These are phyloP conservation scores for Tylopilus sp. DNA, from an alignment of 1,284 basidiomycete genomes.

Conservation along the genomic window DNA sequence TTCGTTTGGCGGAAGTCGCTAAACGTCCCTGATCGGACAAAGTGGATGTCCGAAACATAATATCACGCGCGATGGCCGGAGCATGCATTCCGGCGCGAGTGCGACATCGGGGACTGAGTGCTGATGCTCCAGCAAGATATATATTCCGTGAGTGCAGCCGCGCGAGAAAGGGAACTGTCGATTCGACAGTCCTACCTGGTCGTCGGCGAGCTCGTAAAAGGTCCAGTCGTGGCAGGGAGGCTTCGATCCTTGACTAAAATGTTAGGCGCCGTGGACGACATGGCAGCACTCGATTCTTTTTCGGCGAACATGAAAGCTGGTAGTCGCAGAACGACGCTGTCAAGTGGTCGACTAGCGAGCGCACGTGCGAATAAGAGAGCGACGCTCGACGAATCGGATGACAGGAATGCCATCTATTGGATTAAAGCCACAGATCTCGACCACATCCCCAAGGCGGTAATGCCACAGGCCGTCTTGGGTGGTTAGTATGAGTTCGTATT, in stretches of 20 bases:
- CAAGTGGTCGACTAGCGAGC: background rate
- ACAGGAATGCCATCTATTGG: slow-evolving; percentile 19
- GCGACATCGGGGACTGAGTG: slow-evolving; percentile 4
- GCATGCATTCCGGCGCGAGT: background rate
- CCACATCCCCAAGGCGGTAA: slow-evolving; percentile 22
- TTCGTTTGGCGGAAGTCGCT: slow-evolving; percentile 21
- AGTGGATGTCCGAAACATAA: slow-evolving; percentile 1
- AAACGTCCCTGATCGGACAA: slow-evolving; percentile 22
- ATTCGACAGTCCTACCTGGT: slow-evolving; percentile 7
- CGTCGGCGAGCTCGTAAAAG: slow-evolving; percentile 17
- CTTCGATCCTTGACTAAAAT: slow-evolving; percentile 5
- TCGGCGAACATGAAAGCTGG: slow-evolving; percentile 11
- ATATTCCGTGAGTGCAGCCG: too few relatives aligned
- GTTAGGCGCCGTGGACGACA: background rate
- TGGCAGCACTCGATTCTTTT: slow-evolving; percentile 9
- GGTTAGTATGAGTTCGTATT: slow-evolving; percentile 22
- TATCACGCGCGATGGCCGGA: background rate
- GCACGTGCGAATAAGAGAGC: background rate
- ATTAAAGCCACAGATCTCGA: slow-evolving; percentile 24
- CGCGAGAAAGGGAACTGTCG: background rate
- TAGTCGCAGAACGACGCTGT: slow-evolving; percentile 11
- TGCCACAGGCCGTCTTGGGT: slow-evolving; percentile 26
- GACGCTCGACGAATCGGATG: slow-evolving; percentile 17
- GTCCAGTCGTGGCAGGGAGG: slow-evolving; percentile 12
- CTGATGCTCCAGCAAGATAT: too few relatives aligned